Conservation (phyloP, 2,329 filamentous ascomycete species). For the Claviceps humidiphila region DNA sequence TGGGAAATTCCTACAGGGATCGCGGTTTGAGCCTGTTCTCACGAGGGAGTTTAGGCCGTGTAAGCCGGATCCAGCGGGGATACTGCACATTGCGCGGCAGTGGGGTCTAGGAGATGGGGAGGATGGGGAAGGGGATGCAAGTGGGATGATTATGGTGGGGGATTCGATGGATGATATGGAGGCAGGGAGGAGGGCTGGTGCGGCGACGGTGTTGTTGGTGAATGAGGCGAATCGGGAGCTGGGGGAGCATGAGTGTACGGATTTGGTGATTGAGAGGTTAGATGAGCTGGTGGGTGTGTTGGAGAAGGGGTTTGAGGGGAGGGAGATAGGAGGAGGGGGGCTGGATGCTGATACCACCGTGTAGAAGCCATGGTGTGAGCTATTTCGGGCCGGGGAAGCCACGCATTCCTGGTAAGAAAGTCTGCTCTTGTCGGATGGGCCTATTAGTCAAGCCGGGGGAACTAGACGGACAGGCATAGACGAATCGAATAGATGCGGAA, state of each 20-base stretch:
- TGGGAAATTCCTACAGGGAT: conserved; percentile 54
- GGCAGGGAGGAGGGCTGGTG: conserved; percentile 69
- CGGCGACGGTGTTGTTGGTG: conserved; percentile 76
- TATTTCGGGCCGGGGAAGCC: not conserved
- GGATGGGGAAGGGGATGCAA: conserved; percentile 20
- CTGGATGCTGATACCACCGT: not conserved
- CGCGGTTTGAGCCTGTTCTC: conserved; percentile 63
- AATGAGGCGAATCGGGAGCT: conserved; percentile 70
- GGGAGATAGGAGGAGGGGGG: conserved; percentile 9
- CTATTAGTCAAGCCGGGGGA: not conserved
- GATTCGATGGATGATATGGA: conserved; percentile 90
- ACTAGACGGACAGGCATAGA: not conserved
- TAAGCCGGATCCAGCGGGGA: conserved; percentile 80
- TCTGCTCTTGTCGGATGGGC: not conserved
- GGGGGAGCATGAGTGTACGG: conserved; percentile 59
- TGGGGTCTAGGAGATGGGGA: conserved; percentile 47
- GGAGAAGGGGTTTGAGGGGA: conserved; percentile 59
- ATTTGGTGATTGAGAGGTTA: conserved; percentile 55
- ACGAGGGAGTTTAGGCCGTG: conserved; percentile 73
- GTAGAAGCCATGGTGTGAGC: not conserved
- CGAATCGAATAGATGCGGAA: too few relatives aligned
- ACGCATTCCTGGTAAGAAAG: not conserved
- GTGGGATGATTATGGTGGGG: conserved; percentile 50
- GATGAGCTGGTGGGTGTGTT: conserved; percentile 67
- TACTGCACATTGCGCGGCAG: conserved; percentile 66